A percentile compares a stretch with the other conserved stretches of the same genome.
These are phyloP conservation scores for Dendryphion nanum DNA, from an alignment of 2,329 filamentous ascomycete species.

Conservation along the genomic window DNA sequence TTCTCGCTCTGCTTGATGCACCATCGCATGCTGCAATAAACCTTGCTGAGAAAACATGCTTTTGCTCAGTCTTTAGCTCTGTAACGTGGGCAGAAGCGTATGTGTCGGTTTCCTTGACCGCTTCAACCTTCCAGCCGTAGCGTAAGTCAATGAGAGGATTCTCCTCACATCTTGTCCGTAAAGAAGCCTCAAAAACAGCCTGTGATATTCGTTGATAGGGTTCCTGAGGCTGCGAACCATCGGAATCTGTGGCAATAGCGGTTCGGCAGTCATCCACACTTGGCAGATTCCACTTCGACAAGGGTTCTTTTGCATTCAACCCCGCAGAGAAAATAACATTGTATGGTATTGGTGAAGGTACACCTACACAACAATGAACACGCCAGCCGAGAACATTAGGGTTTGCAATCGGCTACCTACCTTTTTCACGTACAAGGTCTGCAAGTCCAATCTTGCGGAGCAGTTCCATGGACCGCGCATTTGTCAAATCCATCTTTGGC, in stretches of 20 bases:
- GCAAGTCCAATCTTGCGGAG: slow-evolving; percentile 7
- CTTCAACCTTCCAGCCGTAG: slow-evolving; percentile 29
- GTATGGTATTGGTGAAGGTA: neutral
- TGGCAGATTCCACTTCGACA: neutral
- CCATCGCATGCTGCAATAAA: slow-evolving; percentile 33
- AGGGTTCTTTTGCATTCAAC: neutral
- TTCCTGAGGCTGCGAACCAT: slow-evolving; percentile 25
- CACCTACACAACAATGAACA: neutral
- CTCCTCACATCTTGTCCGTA: neutral
- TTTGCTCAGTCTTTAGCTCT: slow-evolving; percentile 7
- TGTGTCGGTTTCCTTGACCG: slow-evolving; percentile 12
- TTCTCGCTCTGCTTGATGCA: slow-evolving; percentile 21
- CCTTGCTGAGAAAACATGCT: slow-evolving; percentile 13
- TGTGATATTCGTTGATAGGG: slow-evolving; percentile 2
- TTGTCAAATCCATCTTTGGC: slow-evolving; percentile 43
- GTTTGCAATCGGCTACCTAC: neutral
- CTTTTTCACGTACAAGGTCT: neutral
- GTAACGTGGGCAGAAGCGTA: slow-evolving; percentile 16
- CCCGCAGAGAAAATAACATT: neutral
- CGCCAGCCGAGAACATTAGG: neutral
- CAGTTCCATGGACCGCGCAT: slow-evolving; percentile 38
- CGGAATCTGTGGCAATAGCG: slow-evolving; percentile 2
- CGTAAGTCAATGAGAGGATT: slow-evolving; percentile 10
- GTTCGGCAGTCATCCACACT: neutral
- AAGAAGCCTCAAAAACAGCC: neutral